Base-by-base conservation (phyloP, 345 rosid genomes). In the Boechera stricta region DNA sequence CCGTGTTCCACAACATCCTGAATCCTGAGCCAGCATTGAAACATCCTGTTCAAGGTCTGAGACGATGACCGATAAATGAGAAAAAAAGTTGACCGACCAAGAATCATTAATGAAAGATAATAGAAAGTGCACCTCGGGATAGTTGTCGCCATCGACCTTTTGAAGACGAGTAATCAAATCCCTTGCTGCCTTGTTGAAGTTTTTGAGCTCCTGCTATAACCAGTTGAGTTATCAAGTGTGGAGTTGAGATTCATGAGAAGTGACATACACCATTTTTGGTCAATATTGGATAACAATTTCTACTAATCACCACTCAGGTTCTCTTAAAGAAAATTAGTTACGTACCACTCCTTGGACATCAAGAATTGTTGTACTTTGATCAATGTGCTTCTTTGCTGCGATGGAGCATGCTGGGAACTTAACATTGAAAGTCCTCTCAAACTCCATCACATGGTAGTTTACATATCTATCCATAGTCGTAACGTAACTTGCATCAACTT, bases 331-430 rank as follows among this genome's bases (percentile, higher is more conserved):
- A 29, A 53, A 4, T 57, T 56, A 42, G 33, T 33, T 24, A 77
- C 91, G 5, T 87, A 93, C 98, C 93, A 93, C 98, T 87, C 95
- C 95, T 71, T 91, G 93, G 53, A 93, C 98, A 84, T 93, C 98
- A 72, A 91, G 78, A 77, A 93, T 89, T 59, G 97, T 93, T 35
- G 98, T 91, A 73, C 95, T 93, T 80, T 91, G 97, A 80, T 93
- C 97, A 64, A 91, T 88, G 41, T 89, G 95, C 80, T 64, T 88
- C 80, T 85, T 86, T 56, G 92, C 91, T 58, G 95, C 90, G 39
- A 93, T 75, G 31, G 98, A 81, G 63, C 95, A 91, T 56, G 98
- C 90, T 9, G 98, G 90, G 81, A 93, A 87, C 85, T 93, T 93
- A 29, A 73, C 80, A 7, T 66, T 76, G 67, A 93, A 89, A 42